These are phyloP conservation scores for Didymella pinodella DNA, from an alignment of 2,329 filamentous ascomycete genomes.

Conservation along the genomic window DNA sequence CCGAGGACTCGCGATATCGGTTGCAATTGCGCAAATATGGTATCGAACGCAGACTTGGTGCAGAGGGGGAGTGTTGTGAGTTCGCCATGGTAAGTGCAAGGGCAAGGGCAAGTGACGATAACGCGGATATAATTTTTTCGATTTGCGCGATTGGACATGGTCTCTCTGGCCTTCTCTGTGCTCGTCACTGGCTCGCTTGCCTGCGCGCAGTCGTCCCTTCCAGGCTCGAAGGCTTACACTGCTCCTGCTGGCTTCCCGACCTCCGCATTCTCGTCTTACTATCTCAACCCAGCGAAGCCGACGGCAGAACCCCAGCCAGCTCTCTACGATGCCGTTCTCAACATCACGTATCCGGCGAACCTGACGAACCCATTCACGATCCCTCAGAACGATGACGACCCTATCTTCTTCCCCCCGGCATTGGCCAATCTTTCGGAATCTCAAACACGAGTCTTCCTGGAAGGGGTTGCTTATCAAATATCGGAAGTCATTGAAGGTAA, in stretches of 20 bases:
- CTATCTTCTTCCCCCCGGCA: constrained; percentile 6
- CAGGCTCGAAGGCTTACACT: constrained; percentile 5
- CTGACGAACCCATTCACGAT: constrained; percentile 12
- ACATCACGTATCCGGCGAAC: constrained; percentile 6
- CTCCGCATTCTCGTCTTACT: constrained; percentile 8
- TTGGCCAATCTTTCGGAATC: constrained; percentile 5
- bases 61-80: no score
- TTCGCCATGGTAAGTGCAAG: no score
- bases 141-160: background rate
- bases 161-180: background rate
- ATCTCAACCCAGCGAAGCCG: constrained; percentile 3
- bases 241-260: constrained; percentile 9
- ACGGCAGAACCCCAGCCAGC: constrained; percentile 10
- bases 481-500: constrained; percentile 1
- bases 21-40: no score
- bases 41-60: no score
- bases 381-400: constrained; percentile 2
- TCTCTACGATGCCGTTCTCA: constrained; percentile 12
- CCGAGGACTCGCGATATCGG: no score
- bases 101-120: no score
- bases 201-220: background rate
- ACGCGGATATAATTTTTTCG: background rate
- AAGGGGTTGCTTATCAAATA: background rate
- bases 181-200: background rate
- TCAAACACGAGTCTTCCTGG: background rate